These are phyloP conservation scores for Penicillium sp. DNA, from an alignment of 2,329 filamentous ascomycete genomes.

Conservation along the genomic window DNA sequence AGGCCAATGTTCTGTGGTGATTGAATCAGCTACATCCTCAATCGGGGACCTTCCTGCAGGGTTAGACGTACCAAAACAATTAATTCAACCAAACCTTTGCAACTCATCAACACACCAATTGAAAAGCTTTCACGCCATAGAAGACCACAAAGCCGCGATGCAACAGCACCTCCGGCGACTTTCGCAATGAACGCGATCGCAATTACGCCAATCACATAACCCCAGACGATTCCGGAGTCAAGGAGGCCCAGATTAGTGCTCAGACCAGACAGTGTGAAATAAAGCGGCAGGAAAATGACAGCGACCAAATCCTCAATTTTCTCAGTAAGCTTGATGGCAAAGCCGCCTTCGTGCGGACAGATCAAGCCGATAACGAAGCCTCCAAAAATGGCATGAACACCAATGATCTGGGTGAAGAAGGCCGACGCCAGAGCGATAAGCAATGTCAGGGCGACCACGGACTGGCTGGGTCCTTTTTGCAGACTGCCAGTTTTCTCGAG, in stretches of 20 bases:
- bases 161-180: constrained; percentile 75
- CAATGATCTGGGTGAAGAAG: constrained; percentile 88
- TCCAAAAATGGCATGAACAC: constrained; percentile 91
- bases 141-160: constrained; percentile 71
- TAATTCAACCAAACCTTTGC: constrained; percentile 89
- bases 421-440: constrained; percentile 74
- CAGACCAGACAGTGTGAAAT: constrained; percentile 88
- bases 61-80: constrained; percentile 71
- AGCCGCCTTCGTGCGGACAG: constrained; percentile 83
- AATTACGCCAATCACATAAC: constrained; percentile 80
- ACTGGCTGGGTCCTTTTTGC: constrained; percentile 83
- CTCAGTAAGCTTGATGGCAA: constrained; percentile 85
- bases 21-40: not conserved
- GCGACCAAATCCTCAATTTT: constrained; percentile 91
- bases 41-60: rapidly evolving
- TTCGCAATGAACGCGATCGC: constrained; percentile 80
- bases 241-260: constrained; percentile 84
- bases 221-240: constrained; percentile 80
- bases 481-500: constrained; percentile 72
- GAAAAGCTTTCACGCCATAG: constrained; percentile 88
- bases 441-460: constrained; percentile 77
- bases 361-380: constrained; percentile 87
- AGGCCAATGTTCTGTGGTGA: constrained; percentile 67
- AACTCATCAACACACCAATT: constrained; percentile 91
- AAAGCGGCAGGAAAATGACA: constrained; percentile 80